These are phyloP conservation scores for Maudiozyma turicensis DNA, from an alignment of 805 yeast genomes.

Conservation along the genomic window DNA sequence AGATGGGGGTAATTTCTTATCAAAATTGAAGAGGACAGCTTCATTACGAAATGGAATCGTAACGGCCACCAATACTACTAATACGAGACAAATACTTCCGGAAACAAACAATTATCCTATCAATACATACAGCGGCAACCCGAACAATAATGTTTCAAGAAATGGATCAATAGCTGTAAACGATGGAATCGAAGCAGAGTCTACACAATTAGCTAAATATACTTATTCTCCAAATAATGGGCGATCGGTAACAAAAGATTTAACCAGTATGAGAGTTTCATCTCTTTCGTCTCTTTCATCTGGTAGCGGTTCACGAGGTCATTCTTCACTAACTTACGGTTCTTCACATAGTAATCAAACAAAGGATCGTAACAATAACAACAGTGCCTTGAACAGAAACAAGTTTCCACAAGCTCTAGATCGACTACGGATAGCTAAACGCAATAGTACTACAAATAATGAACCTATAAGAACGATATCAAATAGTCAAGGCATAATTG, in stretches of 20 bases:
- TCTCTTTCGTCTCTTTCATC: conserved; percentile 1
- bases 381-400: neutral
- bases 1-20: conserved; percentile 12
- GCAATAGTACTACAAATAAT: conserved; percentile 14
- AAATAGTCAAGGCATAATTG: conserved; percentile 13
- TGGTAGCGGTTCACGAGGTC: neutral
- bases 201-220: conserved; percentile 3
- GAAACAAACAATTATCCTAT: neutral
- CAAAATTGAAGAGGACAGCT: conserved; percentile 14
- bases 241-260: neutral
- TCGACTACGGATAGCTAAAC: conserved; percentile 15
- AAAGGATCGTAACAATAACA: neutral
- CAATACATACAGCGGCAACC: too few relatives aligned
- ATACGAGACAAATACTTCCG: neutral
- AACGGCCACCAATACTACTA: neutral
- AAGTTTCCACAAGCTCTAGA: conserved; percentile 20
- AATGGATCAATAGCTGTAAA: neutral
- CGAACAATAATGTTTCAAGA: neutral
- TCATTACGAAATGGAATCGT: conserved; percentile 2
- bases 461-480: conserved; percentile 4
- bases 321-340: neutral
- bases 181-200: conserved; percentile 2
- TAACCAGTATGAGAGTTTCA: neutral
- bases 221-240: conserved; percentile 3
- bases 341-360: neutral